Base-by-base conservation (phyloP, 2,329 filamentous ascomycete species). In the Emmonsiellopsis sp. region DNA sequence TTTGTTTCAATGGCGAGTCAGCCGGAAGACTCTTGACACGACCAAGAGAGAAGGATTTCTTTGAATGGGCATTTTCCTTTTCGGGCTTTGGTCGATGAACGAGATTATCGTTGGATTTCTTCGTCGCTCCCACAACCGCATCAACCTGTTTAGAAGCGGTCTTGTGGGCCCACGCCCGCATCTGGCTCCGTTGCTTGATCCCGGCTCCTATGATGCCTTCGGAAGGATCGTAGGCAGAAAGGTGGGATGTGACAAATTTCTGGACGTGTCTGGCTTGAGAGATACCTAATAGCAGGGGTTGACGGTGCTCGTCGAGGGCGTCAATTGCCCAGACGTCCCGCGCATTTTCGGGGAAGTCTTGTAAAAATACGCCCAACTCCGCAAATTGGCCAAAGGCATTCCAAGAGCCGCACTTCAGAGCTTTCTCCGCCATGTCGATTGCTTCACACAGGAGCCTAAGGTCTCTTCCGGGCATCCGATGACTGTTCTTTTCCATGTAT, bases 291-390 rank as follows among this genome's bases (percentile, higher is more conserved):
- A 85, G 70, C 1, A 81, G 64, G 1, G 78, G 78, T 15, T 73
- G 70, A 3, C 50, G 49, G 1, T 64, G 61, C 7, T 73, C 62
- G 1, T 70, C 67, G 8, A 62, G 63, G 2, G 67, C 67, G 56
- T 82, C 76, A 32, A 95, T 77, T 0, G 87, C 82, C 86, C 90
- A 95, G 3, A 79, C 75, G 13, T 73, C 67, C 2, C 79, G 79
- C 2, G 79, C 77, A 0, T 78, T 75, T 9, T 75, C 73, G 0
- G 89, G 86, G 63, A 92, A 89, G 32, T 80, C 71, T 2, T 80
- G 65, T 2, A 95, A 70, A 54, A 84, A 86, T 9, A 95, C 68
- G 0, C 89, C 89, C 54, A 96, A 78, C 64, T 95, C 88, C 60
- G 92, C 87, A 20, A 82, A 83, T 30, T 74, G 70, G 54, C 85